These are phyloP conservation scores for Puccinia horiana DNA, from an alignment of 1,284 basidiomycete genomes.

Conservation along the genomic window DNA sequence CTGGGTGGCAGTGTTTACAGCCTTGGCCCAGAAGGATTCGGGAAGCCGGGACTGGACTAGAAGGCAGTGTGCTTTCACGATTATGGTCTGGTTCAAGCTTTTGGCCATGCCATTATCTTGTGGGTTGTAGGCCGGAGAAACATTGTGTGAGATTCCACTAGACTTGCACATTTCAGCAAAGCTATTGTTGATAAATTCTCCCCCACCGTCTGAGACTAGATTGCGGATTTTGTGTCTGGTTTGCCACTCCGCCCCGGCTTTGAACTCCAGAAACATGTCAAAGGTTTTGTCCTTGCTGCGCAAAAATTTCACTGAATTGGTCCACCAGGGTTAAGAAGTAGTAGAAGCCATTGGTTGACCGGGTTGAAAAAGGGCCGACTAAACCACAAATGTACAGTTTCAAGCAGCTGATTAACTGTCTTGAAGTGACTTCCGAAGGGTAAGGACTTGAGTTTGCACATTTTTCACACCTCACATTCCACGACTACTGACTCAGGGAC, in stretches of 20 bases:
- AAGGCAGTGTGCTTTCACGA: background rate
- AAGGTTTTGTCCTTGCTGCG: background rate
- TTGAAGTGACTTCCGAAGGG: background rate
- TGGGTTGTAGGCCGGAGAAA: background rate
- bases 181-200: background rate
- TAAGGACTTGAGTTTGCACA: background rate
- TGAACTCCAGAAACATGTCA: background rate
- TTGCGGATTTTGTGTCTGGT: background rate
- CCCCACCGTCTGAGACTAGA: slow-evolving; percentile 1
- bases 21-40: background rate
- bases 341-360: background rate
- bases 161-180: background rate
- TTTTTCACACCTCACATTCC: background rate
- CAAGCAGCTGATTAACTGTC: background rate
- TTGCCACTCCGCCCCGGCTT: background rate
- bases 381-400: background rate
- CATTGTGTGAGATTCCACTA: background rate
- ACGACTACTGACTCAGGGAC: background rate
- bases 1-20: background rate
- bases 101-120: too few relatives aligned
- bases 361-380: background rate
- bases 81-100: background rate
- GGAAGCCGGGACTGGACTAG: slow-evolving; percentile 3
- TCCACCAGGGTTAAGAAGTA: background rate
- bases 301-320: slow-evolving; percentile 6